Conservation (phyloP, 2,329 filamentous ascomycete species). For the Epichloe sylvatica region DNA sequence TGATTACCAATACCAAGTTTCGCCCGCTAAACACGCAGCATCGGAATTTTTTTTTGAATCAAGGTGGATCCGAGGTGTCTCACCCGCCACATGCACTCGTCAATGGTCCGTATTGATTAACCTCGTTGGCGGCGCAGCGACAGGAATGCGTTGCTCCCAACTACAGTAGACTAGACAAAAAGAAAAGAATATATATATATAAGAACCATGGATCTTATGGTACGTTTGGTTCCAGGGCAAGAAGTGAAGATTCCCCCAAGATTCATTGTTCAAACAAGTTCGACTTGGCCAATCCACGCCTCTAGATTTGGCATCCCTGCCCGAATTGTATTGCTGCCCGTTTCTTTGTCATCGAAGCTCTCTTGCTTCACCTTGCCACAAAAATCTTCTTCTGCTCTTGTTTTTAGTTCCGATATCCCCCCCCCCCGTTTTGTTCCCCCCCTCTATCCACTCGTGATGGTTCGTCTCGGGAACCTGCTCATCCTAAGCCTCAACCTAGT, state of each 20-base stretch:
- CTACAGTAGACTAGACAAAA: conserved; percentile 7
- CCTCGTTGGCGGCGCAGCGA: conserved; percentile 4
- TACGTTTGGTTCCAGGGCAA: too few relatives aligned
- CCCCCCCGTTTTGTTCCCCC: not conserved
- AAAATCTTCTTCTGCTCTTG: not conserved
- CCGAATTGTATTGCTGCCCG: not conserved
- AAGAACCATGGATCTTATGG: not conserved
- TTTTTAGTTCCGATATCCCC: not conserved
- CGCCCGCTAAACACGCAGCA: too few relatives aligned
- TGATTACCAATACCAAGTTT: too few relatives aligned
- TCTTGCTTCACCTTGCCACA: not conserved
- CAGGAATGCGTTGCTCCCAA: conserved; percentile 22
- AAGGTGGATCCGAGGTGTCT: not conserved
- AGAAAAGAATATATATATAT: not conserved
- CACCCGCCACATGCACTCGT: too few relatives aligned
- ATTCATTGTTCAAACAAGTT: too few relatives aligned
- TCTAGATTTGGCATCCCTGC: too few relatives aligned
- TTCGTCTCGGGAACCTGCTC: conserved; percentile 8
- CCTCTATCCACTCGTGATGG: conserved; percentile 4
- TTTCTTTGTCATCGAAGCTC: not conserved
- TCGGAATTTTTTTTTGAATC: not conserved
- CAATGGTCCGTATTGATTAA: not conserved
- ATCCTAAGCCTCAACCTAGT: conserved; percentile 5
- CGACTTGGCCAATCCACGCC: too few relatives aligned
- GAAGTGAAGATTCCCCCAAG: not conserved